These are phyloP conservation scores for Pelagomonas calceolata DNA, from an alignment of 108 stramenopile genomes.

Conservation along the genomic window DNA sequence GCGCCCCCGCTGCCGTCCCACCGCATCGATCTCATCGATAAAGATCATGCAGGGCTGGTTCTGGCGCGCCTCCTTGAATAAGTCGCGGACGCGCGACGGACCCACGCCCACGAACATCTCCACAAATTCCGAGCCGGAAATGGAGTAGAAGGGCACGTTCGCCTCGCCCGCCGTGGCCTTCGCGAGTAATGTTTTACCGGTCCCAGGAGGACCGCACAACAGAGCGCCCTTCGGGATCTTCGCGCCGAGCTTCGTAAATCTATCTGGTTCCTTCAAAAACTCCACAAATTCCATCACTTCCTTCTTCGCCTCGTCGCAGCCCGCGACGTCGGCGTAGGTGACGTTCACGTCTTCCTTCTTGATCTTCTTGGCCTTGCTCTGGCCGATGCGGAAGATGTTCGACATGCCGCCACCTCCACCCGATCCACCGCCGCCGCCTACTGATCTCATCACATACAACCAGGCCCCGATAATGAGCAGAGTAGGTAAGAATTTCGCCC, in stretches of 20 bases:
- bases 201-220: conserved; percentile 85
- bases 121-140: conserved; percentile 89
- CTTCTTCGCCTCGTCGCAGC: conserved; percentile 91
- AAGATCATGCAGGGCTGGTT: conserved; percentile 93
- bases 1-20: conserved; percentile 81
- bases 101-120: conserved; percentile 99
- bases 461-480: conserved; percentile 61
- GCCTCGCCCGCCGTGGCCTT: conserved; percentile 99
- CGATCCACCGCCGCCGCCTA: conserved; percentile 57
- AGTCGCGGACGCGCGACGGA: conserved; percentile 87
- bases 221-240: conserved; percentile 95
- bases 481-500: conserved; percentile 60
- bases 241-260: conserved; percentile 84
- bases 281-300: conserved; percentile 99
- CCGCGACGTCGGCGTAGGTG: conserved; percentile 92
- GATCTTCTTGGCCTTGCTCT: conserved; percentile 72
- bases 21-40: conserved; percentile 96
- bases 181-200: conserved; percentile 93
- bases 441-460: conserved; percentile 62
- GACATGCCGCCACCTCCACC: conserved; percentile 52
- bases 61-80: conserved; percentile 84
- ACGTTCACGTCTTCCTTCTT: conserved; percentile 68
- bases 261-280: conserved; percentile 73
- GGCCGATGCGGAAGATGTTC: conserved; percentile 64
- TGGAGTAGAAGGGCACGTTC: conserved; percentile 83